These are phyloP conservation scores for Carallia brachiata DNA, from an alignment of 345 rosid genomes.

Conservation along the genomic window DNA sequence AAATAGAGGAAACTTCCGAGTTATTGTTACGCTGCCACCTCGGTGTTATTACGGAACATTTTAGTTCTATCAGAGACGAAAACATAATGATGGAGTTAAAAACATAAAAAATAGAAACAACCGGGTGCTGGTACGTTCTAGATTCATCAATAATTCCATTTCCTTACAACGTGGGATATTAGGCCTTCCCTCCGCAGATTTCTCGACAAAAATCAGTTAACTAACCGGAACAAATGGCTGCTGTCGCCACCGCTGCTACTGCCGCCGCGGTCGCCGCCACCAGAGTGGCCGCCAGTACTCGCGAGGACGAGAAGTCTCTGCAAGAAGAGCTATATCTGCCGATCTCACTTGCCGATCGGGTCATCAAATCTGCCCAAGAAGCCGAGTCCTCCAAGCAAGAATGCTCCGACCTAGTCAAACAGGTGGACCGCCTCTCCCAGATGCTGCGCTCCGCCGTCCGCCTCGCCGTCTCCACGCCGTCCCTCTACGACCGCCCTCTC, in stretches of 20 bases:
- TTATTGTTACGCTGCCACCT: too few species aligned
- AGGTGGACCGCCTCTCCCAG: constrained; percentile 45
- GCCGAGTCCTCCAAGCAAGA: constrained; percentile 45
- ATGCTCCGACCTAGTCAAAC: constrained; percentile 43
- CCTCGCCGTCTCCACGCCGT: constrained; percentile 30
- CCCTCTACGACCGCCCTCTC: constrained; percentile 57
- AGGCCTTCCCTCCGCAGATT: not conserved
- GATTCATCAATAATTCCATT: not conserved
- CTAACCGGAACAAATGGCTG: constrained; percentile 3
- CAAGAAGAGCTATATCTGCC: constrained; percentile 38
- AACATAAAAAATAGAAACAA: too few species aligned
- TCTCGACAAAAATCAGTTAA: not conserved
- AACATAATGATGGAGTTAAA: too few species aligned
- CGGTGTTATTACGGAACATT: too few species aligned
- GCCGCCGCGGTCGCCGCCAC: not conserved
- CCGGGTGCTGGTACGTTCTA: not conserved
- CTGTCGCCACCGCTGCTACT: constrained; percentile 2
- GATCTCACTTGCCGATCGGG: constrained; percentile 44
- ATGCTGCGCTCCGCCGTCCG: constrained; percentile 59
- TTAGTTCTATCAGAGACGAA: too few species aligned
- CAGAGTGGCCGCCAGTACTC: not conserved
- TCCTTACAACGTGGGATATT: not conserved
- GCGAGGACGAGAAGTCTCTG: constrained; percentile 25
- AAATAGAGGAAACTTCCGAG: too few species aligned
- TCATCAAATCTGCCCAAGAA: constrained; percentile 38